Evolutionary conservation across 306 rosid genomes (phyloP), one percentile per base, ranked within the genome.

Genomic region (Sphenostylis stenocarpa): DNA sequence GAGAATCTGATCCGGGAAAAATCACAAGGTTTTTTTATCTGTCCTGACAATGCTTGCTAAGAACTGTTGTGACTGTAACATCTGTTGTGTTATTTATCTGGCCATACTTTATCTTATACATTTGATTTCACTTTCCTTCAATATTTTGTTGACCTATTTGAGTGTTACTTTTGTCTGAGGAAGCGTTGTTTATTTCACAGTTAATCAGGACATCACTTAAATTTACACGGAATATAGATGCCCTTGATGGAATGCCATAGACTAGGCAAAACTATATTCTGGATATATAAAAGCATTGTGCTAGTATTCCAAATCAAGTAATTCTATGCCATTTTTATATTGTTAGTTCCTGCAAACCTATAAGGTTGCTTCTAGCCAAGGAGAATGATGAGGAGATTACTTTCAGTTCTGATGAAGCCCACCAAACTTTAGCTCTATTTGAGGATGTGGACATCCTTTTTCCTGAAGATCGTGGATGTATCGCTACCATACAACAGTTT

Each of bases 391-490:
- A 55, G 39, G 81, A 70, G 33, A 69, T 55, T 75, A 93, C 77
- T 75, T 13, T 83, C 79, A 48, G 81, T 67, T 80, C 90, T 15
- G 82, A 81, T 69, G 92, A 78, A 87, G 67, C 72, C 53, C 68
- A 51, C 43, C 91, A 85, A 80, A 84, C 86, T 74, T 85, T 90
- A 77, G 84, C 92, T 87, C 90, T 92, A 9, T 81, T 95, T 74
- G 97, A 95, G 84, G 99, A 95, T 75, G 93, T 91, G 71, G 97
- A 92, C 83, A 78, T 92, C 67, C 83, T 86, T 78, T 90, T 92
- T 81, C 90, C 83, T 45, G 91, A 92, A 85, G 97, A 95, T 73
- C 96, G 92, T 39, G 95, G 99, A 73, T 90, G 88, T 81, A 76
- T 92, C 55, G 73, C 96, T 83, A 90, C 97, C 83, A 76, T 95